Evolutionary conservation across 371 early-diverging fungal genomes (phyloP).

Genomic region (Circinella umbellata): DNA sequence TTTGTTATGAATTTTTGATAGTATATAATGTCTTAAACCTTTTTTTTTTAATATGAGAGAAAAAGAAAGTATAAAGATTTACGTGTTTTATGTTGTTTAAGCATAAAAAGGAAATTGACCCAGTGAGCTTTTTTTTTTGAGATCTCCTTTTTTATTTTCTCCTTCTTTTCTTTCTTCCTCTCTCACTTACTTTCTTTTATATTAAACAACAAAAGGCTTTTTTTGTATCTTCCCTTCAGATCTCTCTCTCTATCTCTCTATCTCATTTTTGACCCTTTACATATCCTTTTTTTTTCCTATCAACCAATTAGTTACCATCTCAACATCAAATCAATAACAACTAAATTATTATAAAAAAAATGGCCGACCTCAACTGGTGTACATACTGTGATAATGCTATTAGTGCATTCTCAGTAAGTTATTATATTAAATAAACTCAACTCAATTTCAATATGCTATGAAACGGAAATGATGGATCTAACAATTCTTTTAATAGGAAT

Average conservation of each 20-base stretch:
- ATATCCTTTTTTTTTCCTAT: constrained; percentile 1
- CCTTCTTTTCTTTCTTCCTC: not conserved
- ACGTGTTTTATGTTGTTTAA: not conserved
- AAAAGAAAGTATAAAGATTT: not conserved
- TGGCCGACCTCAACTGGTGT: constrained; percentile 30
- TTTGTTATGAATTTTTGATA: no score
- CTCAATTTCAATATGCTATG: no score
- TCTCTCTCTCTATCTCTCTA: not conserved
- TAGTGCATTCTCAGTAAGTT: constrained; percentile 28
- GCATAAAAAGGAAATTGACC: constrained; percentile 15
- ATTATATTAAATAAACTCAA: not conserved
- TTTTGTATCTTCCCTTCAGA: not conserved
- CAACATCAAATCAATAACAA: not conserved
- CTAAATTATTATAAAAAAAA: not conserved
- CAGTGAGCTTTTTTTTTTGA: not conserved
- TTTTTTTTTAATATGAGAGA: not conserved
- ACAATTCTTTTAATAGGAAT: constrained; percentile 24
- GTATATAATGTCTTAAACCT: no score
- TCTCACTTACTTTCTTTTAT: constrained; percentile 5
- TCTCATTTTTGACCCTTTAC: no score
- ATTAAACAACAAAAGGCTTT: not conserved
- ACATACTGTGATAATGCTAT: constrained; percentile 30
- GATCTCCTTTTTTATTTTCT: not conserved
- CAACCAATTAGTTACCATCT: not conserved
- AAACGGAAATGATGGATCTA: not conserved